Percentiles rank a stretch among this genome's conserved stretches.
Conservation (phyloP, 2,329 filamentous ascomycete species). For the Onygenales sp. region DNA sequence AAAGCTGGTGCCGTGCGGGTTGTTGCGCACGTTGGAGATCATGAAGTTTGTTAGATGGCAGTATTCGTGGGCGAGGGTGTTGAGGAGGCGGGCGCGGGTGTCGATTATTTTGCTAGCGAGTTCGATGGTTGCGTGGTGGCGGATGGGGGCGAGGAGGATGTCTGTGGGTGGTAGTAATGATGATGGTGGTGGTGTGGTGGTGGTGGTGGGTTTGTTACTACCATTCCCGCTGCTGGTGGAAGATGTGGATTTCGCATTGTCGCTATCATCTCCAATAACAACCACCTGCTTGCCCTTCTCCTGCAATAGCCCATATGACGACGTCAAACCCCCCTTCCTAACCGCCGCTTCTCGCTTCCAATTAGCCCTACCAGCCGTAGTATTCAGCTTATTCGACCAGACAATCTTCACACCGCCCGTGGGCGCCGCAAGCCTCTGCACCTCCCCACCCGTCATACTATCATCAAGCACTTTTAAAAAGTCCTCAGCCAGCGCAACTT, state of each 20-base stretch:
- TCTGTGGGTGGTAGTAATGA: slow-evolving; percentile 3
- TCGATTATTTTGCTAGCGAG: slow-evolving; percentile 83
- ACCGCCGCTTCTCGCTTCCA: slow-evolving; percentile 50
- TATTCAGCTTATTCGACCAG: slow-evolving; percentile 55
- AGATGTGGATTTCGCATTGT: neutral
- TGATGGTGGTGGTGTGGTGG: neutral
- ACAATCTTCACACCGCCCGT: slow-evolving; percentile 50
- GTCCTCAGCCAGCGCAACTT: slow-evolving; percentile 42
- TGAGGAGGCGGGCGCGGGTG: slow-evolving; percentile 65
- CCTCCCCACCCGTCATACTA: slow-evolving; percentile 39
- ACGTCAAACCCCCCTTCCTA: neutral
- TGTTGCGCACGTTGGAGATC: slow-evolving; percentile 62
- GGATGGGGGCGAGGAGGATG: slow-evolving; percentile 16
- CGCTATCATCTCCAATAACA: neutral
- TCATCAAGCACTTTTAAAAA: slow-evolving; percentile 50
- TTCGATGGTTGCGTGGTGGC: slow-evolving; percentile 67
- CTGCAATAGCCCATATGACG: too few relatives aligned
- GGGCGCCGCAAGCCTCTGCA: slow-evolving; percentile 37
- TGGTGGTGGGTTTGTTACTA: neutral
- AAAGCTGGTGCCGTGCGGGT: slow-evolving; percentile 78
- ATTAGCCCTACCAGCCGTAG: slow-evolving; percentile 56
- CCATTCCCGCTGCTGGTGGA: neutral
- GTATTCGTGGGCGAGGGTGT: slow-evolving; percentile 93
- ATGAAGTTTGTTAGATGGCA: slow-evolving; percentile 92
- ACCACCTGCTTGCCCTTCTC: neutral